phyloP scores from a whole-genome alignment of 768 basidiomycete genomes.

The Rhizopogon vesiculosus region DNA sequence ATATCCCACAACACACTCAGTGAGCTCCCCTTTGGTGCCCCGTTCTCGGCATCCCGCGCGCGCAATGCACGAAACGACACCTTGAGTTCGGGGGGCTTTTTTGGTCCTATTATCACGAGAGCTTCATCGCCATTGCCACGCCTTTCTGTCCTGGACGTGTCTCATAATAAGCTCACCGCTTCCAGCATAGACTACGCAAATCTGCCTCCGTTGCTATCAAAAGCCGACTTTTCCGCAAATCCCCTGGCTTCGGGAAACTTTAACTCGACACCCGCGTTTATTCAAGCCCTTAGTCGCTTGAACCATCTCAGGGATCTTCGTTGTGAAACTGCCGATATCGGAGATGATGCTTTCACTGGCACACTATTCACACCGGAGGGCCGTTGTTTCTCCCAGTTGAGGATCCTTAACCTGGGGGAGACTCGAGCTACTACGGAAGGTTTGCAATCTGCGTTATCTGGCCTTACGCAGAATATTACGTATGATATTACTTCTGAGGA shows the following conservation, averaged over 20 bases:
- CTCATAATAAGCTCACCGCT: conserved; percentile 62
- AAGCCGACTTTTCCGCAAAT: conserved; percentile 63
- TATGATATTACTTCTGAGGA: conserved; percentile 54
- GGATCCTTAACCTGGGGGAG: conserved; percentile 61
- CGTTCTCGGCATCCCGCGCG: conserved; percentile 36
- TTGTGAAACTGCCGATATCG: conserved; percentile 53
- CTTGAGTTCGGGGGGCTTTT: conserved; percentile 50
- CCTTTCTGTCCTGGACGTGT: conserved; percentile 58
- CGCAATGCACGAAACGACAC: conserved; percentile 18
- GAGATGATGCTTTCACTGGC: conserved; percentile 51
- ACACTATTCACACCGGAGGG: conserved; percentile 11
- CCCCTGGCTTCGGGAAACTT: conserved; percentile 45
- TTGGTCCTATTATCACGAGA: conserved; percentile 55
- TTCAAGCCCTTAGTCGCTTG: conserved; percentile 45
- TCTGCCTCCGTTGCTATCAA: conserved; percentile 51
- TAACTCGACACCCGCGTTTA: conserved; percentile 8
- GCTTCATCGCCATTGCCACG: conserved; percentile 62
- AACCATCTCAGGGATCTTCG: conserved; percentile 52
- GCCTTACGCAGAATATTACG: conserved; percentile 44
- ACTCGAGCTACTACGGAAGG: conserved; percentile 51
- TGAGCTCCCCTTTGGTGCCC: conserved; percentile 55
- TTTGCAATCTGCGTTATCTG: conserved; percentile 40
- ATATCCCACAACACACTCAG: conserved; percentile 66
- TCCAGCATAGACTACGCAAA: conserved; percentile 44
- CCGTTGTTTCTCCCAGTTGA: conserved; percentile 46